phyloP scores from a whole-genome alignment of 2,329 filamentous ascomycete genomes.

The Pseudocercospora crystallina region DNA sequence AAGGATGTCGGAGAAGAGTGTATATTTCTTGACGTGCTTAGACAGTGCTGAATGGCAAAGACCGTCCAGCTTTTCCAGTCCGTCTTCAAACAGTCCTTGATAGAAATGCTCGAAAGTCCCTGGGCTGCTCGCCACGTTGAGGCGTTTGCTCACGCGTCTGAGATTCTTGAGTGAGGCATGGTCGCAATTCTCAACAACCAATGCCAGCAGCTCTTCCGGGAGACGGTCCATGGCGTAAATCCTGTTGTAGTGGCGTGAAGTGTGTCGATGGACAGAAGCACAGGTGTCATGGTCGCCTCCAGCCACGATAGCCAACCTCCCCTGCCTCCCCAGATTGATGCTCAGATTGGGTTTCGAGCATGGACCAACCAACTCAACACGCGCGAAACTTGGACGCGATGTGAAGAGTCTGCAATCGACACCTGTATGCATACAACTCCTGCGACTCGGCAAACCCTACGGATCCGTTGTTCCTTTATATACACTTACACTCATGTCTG shows the following conservation, averaged over 20 bases:
- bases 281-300: neutral
- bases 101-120: slow-evolving; percentile 28
- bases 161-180: slow-evolving; percentile 23
- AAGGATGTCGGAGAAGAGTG: slow-evolving; percentile 30
- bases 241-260: neutral
- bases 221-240: slow-evolving; percentile 16
- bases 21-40: slow-evolving; percentile 29
- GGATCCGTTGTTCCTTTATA: too few species aligned
- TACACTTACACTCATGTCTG: slow-evolving; percentile 13
- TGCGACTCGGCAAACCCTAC: too few species aligned
- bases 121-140: slow-evolving; percentile 21
- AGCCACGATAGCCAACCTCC: neutral
- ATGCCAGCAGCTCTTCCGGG: slow-evolving; percentile 30
- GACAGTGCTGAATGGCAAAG: slow-evolving; percentile 24
- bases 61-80: slow-evolving; percentile 21
- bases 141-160: slow-evolving; percentile 22
- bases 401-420: neutral
- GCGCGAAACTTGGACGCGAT: neutral
- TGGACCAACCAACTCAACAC: neutral
- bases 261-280: neutral
- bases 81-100: slow-evolving; percentile 25
- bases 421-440: too few species aligned
- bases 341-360: neutral
- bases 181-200: slow-evolving; percentile 25
- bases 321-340: neutral